phyloP scores from a whole-genome alignment of 192 early-diverging fungal genomes.

The Coemansia sp. region DNA sequence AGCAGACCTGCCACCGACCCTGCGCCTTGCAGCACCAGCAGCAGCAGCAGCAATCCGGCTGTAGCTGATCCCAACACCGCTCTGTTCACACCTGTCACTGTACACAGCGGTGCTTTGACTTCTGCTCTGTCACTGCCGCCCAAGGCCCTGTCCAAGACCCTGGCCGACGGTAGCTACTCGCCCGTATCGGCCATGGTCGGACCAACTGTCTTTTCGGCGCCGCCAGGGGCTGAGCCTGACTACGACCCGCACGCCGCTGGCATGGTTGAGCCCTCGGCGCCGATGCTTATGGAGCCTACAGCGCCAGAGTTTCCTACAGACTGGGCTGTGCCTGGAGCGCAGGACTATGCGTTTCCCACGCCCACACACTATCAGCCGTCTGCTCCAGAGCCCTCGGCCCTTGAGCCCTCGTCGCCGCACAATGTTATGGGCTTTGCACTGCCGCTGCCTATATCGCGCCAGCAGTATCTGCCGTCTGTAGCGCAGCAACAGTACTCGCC shows the following conservation, averaged over 20 bases:
- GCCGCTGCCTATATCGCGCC: constrained; percentile 9
- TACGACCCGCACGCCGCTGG: constrained; percentile 4
- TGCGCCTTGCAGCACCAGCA: neutral
- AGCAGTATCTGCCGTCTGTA: constrained; percentile 5
- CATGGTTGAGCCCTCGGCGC: constrained; percentile 46
- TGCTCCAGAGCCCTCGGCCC: constrained; percentile 1
- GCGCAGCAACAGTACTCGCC: neutral
- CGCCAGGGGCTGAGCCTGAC: constrained; percentile 21
- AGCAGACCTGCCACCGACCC: neutral
- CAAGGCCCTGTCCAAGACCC: neutral
- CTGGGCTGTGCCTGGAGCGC: constrained; percentile 19
- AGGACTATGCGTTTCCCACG: constrained; percentile 30
- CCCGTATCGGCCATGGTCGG: constrained; percentile 14
- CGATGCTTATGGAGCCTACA: constrained; percentile 39
- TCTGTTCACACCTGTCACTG: constrained; percentile 10
- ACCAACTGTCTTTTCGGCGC: constrained; percentile 38
- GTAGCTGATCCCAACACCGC: constrained; percentile 1
- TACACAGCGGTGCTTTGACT: neutral
- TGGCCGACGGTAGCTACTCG: constrained; percentile 9
- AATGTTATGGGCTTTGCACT: constrained; percentile 23
- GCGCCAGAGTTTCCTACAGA: constrained; percentile 47
- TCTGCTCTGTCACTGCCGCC: neutral
- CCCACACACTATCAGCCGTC: constrained; percentile 26
- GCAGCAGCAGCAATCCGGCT: neutral
- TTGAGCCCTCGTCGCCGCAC: constrained; percentile 8